Conservation (phyloP, 164 flowering plant genomes). For the Piper longum region DNA sequence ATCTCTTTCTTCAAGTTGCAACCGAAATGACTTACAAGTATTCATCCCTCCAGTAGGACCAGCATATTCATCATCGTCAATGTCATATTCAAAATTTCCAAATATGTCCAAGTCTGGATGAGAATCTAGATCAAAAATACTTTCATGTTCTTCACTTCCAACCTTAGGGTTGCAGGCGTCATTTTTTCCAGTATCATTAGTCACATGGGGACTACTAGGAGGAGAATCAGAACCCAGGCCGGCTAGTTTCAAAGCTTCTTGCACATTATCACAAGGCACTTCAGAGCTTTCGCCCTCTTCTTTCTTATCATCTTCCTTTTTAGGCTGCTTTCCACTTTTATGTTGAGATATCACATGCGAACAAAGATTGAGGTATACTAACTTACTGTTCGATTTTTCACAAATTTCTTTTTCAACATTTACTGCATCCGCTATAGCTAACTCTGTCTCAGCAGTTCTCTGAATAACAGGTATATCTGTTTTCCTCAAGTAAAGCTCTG, state of each 20-base stretch:
- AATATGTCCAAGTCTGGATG: constrained; percentile 67
- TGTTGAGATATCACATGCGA: constrained; percentile 56
- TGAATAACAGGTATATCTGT: constrained; percentile 47
- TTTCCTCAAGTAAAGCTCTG: constrained; percentile 63
- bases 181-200: constrained; percentile 12
- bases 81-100: constrained; percentile 84
- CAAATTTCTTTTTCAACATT: constrained; percentile 73
- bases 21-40: constrained; percentile 23
- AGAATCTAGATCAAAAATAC: constrained; percentile 56
- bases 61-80: constrained; percentile 63
- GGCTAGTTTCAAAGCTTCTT: constrained; percentile 60
- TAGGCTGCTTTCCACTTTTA: constrained; percentile 15
- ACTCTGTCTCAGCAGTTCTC: constrained; percentile 72
- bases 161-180: constrained; percentile 7
- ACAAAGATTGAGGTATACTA: constrained; percentile 76
- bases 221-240: constrained; percentile 87
- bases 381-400: constrained; percentile 67
- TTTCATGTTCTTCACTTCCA: constrained; percentile 32
- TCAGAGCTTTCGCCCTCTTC: constrained; percentile 19
- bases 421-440: constrained; percentile 85
- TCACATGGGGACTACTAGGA: constrained; percentile 46
- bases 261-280: constrained; percentile 11
- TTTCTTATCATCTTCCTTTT: constrained; percentile 19
- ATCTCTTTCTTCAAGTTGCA: constrained; percentile 30
- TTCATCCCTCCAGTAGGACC: constrained; percentile 13